phyloP scores from a whole-genome alignment of 495 filamentous ascomycete species.

The Penicillium flavigenum region DNA sequence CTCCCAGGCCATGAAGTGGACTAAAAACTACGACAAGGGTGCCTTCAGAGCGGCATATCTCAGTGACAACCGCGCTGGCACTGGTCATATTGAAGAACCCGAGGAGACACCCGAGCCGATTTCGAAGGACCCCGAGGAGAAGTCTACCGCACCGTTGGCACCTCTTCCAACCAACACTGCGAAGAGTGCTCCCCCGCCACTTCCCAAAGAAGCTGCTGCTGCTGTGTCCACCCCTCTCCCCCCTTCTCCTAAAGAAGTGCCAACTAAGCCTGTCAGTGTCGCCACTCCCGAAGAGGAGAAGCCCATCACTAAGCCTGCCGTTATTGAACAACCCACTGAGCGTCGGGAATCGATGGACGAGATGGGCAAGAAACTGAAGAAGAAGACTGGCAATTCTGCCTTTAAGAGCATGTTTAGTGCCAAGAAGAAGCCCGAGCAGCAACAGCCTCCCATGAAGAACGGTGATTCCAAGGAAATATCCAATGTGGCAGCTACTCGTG shows the following conservation, averaged over 20 bases:
- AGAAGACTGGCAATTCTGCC: slow-evolving; percentile 46
- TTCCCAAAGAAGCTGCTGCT: slow-evolving; percentile 23
- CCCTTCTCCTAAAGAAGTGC: slow-evolving; percentile 28
- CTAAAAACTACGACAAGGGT: slow-evolving; percentile 71
- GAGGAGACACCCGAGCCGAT: slow-evolving; percentile 16
- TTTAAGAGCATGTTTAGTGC: slow-evolving; percentile 51
- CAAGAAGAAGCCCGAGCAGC: slow-evolving; percentile 45
- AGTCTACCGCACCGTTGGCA: slow-evolving; percentile 16
- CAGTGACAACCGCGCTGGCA: slow-evolving; percentile 65
- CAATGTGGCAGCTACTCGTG: slow-evolving; percentile 52
- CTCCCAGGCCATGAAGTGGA: slow-evolving; percentile 94
- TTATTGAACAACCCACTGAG: slow-evolving; percentile 22
- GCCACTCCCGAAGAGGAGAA: slow-evolving; percentile 14
- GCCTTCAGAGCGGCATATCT: slow-evolving; percentile 79
- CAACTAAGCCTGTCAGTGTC: slow-evolving; percentile 19
- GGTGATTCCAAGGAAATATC: slow-evolving; percentile 36
- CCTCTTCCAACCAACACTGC: slow-evolving; percentile 18
- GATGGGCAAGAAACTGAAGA: slow-evolving; percentile 43
- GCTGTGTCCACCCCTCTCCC: slow-evolving; percentile 34
- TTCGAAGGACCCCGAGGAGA: slow-evolving; percentile 10
- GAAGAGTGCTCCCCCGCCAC: slow-evolving; percentile 21
- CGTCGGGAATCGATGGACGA: slow-evolving; percentile 36
- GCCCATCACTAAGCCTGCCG: slow-evolving; percentile 20
- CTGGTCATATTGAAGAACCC: slow-evolving; percentile 45
- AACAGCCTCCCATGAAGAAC: slow-evolving; percentile 38